Percentiles rank a stretch among this genome's conserved stretches.
phyloP scores from a whole-genome alignment of 345 rosid species.

The Camelina sativa region DNA sequence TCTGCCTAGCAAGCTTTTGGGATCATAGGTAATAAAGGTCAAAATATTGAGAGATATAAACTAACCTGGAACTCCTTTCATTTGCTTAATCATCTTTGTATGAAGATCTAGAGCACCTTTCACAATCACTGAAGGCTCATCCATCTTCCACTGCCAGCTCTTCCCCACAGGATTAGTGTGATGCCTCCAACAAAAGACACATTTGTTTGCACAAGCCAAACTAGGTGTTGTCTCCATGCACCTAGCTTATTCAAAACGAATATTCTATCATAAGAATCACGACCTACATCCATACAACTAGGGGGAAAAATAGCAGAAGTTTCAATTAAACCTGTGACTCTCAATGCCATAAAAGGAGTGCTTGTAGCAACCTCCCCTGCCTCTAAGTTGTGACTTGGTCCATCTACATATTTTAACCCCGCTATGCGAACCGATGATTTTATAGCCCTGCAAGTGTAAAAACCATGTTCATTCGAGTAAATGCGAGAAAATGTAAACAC shows the following conservation, averaged over 20 bases:
- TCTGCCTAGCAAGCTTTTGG: too few relatives aligned
- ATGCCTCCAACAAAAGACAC: conserved; percentile 99
- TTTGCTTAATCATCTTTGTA: conserved; percentile 91
- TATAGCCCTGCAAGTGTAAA: conserved; percentile 75
- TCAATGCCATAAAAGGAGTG: conserved; percentile 98
- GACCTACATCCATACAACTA: conserved; percentile 1
- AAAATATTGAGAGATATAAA: conserved; percentile 13
- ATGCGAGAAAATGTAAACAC: neutral
- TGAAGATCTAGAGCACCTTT: conserved; percentile 86
- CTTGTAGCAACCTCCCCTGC: conserved; percentile 99
- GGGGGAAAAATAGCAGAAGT: conserved; percentile 10
- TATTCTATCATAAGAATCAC: conserved; percentile 6
- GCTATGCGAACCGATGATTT: conserved; percentile 96
- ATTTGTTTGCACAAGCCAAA: conserved; percentile 98
- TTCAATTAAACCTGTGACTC: conserved; percentile 79
- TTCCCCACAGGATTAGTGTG: conserved; percentile 98
- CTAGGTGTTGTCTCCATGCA: conserved; percentile 99
- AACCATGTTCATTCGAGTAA: neutral
- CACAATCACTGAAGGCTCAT: conserved; percentile 87
- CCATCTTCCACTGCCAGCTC: conserved; percentile 99
- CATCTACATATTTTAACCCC: conserved; percentile 98
- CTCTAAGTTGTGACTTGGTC: conserved; percentile 99
- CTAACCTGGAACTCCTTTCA: conserved; percentile 99
- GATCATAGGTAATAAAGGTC: neutral
- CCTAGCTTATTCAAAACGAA: conserved; percentile 45